phyloP scores from a whole-genome alignment of 1,284 basidiomycete genomes.

The Lignosus rhinocerotis region DNA sequence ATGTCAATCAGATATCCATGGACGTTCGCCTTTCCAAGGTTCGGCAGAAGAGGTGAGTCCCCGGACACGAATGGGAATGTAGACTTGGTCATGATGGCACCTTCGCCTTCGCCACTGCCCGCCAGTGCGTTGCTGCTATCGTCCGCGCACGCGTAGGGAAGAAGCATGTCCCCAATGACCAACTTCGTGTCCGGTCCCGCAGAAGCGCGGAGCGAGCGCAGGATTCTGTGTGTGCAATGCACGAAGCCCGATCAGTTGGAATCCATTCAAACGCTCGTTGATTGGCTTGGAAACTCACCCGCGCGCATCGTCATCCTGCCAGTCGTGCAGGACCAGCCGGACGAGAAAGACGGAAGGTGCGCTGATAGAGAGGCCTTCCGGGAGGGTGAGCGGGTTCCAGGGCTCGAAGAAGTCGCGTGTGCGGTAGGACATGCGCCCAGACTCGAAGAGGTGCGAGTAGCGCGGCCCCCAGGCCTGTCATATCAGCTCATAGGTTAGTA shows the following conservation, averaged over 20 bases:
- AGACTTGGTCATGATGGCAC: not conserved
- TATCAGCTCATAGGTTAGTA: no score
- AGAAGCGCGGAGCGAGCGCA: slow-evolving; percentile 28
- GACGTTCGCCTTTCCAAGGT: slow-evolving; percentile 63
- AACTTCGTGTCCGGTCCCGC: slow-evolving; percentile 47
- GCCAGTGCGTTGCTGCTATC: not conserved
- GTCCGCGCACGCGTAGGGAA: slow-evolving; percentile 55
- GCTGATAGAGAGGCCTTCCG: not conserved
- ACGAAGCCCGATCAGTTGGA: no score
- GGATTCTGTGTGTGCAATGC: slow-evolving; percentile 16
- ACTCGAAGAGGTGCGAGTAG: slow-evolving; percentile 23
- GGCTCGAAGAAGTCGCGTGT: slow-evolving; percentile 70
- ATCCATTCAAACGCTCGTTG: no score
- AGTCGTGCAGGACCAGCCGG: slow-evolving; percentile 69
- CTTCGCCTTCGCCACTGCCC: not conserved
- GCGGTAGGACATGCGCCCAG: slow-evolving; percentile 26
- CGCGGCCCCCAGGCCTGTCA: slow-evolving; percentile 27
- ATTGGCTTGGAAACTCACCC: slow-evolving; percentile 1
- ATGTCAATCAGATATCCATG: slow-evolving; percentile 70
- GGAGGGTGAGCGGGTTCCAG: slow-evolving; percentile 9
- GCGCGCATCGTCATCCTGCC: slow-evolving; percentile 50
- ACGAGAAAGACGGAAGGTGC: slow-evolving; percentile 55
- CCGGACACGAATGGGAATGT: slow-evolving; percentile 33
- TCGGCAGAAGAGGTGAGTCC: slow-evolving; percentile 52
- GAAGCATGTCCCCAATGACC: slow-evolving; percentile 62